phyloP scores from a whole-genome alignment of 2,329 filamentous ascomycete genomes.

The Talaromyces amestolkiae region DNA sequence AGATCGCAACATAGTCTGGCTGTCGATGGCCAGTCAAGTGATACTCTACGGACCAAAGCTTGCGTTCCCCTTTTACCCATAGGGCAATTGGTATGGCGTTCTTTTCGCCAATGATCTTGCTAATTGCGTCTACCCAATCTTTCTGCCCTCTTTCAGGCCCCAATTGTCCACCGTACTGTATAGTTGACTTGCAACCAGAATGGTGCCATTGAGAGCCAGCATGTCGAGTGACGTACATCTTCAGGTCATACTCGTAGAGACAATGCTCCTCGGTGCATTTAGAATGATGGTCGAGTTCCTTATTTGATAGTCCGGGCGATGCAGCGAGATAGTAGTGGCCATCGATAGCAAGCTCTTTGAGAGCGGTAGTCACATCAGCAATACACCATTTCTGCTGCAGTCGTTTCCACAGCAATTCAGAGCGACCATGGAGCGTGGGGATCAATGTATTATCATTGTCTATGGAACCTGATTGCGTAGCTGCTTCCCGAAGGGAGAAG shows the following conservation, averaged over 20 bases:
- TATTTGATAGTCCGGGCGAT: conserved; percentile 4
- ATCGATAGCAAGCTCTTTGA: conserved; percentile 20
- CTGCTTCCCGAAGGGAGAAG: conserved; percentile 18
- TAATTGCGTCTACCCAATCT: conserved; percentile 20
- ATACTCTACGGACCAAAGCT: conserved; percentile 20
- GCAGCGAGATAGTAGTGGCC: conserved; percentile 22
- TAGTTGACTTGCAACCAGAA: background rate
- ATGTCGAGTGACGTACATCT: conserved; percentile 18
- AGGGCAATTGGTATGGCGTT: conserved; percentile 21
- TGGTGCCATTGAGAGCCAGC: conserved; percentile 12
- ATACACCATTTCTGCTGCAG: conserved; percentile 19
- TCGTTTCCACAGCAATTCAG: conserved; percentile 16
- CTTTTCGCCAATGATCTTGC: conserved; percentile 18
- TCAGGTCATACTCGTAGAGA: conserved; percentile 17
- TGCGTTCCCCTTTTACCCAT: conserved; percentile 18
- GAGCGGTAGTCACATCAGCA: conserved; percentile 18
- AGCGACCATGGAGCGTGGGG: conserved; percentile 15
- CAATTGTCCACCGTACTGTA: conserved; percentile 19
- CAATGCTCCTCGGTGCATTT: conserved; percentile 18
- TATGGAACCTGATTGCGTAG: background rate
- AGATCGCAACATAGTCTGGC: conserved; percentile 23
- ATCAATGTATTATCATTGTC: background rate
- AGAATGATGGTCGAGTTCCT: conserved; percentile 21
- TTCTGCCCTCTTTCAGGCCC: conserved; percentile 19
- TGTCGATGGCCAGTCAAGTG: conserved; percentile 12